Conservation (phyloP, 2,329 filamentous ascomycete species). For the Fusarium mangiferae region DNA sequence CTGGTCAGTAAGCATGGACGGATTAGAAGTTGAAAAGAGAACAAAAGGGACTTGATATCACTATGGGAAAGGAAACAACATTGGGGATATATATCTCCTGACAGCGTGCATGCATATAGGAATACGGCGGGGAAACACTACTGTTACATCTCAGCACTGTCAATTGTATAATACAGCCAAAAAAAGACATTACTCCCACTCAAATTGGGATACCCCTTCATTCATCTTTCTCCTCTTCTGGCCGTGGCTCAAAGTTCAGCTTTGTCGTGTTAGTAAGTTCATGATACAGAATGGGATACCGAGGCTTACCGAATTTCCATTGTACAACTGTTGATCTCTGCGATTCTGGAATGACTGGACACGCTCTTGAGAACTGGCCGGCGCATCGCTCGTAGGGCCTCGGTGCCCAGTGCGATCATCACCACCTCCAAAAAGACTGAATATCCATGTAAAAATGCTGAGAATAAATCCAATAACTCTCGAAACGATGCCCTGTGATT, state of each 20-base stretch:
- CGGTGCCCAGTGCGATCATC: slow-evolving; percentile 15
- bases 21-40: background rate
- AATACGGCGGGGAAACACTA: slow-evolving; percentile 30
- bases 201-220: slow-evolving; percentile 25
- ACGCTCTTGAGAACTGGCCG: slow-evolving; percentile 37
- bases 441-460: slow-evolving; percentile 51
- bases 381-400: slow-evolving; percentile 6
- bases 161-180: slow-evolving; percentile 45
- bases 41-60: slow-evolving; percentile 15
- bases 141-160: slow-evolving; percentile 40
- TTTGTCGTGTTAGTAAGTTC: slow-evolving; percentile 51
- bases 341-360: slow-evolving; percentile 55
- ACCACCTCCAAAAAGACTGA: slow-evolving; percentile 47
- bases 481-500: slow-evolving; percentile 44
- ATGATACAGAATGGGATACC: background rate
- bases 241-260: slow-evolving; percentile 76
- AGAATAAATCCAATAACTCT: slow-evolving; percentile 47
- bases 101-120: slow-evolving; percentile 39
- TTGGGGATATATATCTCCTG: slow-evolving; percentile 26
- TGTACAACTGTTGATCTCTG: slow-evolving; percentile 79
- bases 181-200: slow-evolving; percentile 44
- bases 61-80: slow-evolving; percentile 23
- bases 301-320: slow-evolving; percentile 84
- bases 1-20: slow-evolving; percentile 67
- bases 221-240: slow-evolving; percentile 62